Conservation (phyloP, 2,329 filamentous ascomycete genomes). For the Cordyceps tenuipes region DNA sequence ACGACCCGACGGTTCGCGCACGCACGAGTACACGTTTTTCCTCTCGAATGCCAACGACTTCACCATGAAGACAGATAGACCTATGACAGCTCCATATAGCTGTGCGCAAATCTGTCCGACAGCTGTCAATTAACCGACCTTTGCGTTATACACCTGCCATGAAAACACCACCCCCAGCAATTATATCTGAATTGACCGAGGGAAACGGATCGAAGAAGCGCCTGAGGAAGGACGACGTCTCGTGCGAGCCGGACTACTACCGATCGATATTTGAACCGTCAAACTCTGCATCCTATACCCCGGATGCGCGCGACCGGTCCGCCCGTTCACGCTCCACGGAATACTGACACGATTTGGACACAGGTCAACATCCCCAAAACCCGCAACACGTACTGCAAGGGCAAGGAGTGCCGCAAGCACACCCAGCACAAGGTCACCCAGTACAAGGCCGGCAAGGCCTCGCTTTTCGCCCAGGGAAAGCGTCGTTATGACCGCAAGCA, state of each 20-base stretch:
- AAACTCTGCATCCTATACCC: constrained; percentile 7
- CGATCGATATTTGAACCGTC: constrained; percentile 2
- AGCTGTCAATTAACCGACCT: not conserved
- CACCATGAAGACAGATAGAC: not conserved
- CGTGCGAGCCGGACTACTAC: constrained; percentile 12
- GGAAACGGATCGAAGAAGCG: not conserved
- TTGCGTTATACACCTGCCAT: not conserved
- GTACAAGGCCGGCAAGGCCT: constrained; percentile 97
- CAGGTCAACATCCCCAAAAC: constrained; percentile 97
- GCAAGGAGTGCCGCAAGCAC: constrained; percentile 88
- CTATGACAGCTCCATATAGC: not conserved
- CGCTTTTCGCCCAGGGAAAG: constrained; percentile 97
- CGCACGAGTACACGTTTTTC: constrained; percentile 24
- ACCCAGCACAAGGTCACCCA: constrained; percentile 89
- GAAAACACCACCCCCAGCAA: not conserved
- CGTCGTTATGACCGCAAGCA: constrained; percentile 99
- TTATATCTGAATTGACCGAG: not conserved
- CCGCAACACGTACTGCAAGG: constrained; percentile 95
- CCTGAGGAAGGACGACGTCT: constrained; percentile 15
- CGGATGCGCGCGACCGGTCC: not conserved
- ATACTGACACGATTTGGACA: constrained; percentile 31
- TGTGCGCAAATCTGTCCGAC: not conserved
- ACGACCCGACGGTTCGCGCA: constrained; percentile 17
- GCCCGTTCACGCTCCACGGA: not conserved
- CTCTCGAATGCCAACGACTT: not conserved